Conservation (phyloP, 2,329 filamentous ascomycete species). For the Sporothrix luriei region DNA sequence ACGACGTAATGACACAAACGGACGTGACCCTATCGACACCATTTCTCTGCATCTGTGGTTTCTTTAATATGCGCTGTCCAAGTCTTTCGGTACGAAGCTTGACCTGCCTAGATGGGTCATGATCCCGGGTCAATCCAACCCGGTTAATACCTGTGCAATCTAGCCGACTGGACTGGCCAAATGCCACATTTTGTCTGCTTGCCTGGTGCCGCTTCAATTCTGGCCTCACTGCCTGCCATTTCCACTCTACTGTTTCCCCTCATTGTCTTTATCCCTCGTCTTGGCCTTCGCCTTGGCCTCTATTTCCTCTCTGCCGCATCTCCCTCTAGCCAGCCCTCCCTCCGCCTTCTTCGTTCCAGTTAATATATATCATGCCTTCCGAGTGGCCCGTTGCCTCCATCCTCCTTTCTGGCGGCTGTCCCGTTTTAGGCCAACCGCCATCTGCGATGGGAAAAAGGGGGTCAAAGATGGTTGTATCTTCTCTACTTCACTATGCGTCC, state of each 20-base stretch:
- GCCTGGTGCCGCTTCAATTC: slow-evolving; percentile 2
- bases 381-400: slow-evolving; percentile 22
- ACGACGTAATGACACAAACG: neutral
- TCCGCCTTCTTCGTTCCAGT: slow-evolving; percentile 13
- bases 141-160: slow-evolving; percentile 32
- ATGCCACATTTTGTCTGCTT: slow-evolving; percentile 1
- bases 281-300: slow-evolving; percentile 3
- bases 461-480: neutral
- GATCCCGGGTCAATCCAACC: slow-evolving; percentile 33
- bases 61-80: neutral
- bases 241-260: neutral
- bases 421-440: slow-evolving; percentile 21
- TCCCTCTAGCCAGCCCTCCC: neutral
- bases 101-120: slow-evolving; percentile 32
- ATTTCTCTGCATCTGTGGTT: neutral
- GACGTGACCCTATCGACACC: neutral
- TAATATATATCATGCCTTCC: slow-evolving; percentile 29
- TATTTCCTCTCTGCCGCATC: neutral
- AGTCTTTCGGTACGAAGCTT: slow-evolving; percentile 24
- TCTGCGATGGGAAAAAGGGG: slow-evolving; percentile 5
- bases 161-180: slow-evolving; percentile 25
- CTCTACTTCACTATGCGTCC: neutral
- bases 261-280: neutral
- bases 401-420: slow-evolving; percentile 17
- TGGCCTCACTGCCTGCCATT: neutral